Evolutionary conservation across 495 filamentous ascomycete genomes (phyloP).

Genomic region (Immersiella caudata): DNA sequence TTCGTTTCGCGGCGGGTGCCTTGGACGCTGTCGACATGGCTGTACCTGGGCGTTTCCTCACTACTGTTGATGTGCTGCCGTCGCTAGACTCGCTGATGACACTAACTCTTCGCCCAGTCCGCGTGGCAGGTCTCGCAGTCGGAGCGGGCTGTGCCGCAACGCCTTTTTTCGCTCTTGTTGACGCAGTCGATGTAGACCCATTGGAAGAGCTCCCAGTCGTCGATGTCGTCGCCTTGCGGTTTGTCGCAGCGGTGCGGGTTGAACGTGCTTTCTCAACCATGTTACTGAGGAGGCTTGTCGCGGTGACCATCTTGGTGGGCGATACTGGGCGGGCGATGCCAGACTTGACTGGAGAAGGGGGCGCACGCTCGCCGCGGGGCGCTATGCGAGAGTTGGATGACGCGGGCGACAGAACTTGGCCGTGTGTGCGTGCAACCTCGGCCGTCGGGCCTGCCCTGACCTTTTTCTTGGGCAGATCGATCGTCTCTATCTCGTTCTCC

Average conservation of each 20-base stretch:
- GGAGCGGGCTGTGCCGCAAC: slow-evolving; percentile 29
- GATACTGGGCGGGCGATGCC: slow-evolving; percentile 45
- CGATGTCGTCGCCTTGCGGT: slow-evolving; percentile 52
- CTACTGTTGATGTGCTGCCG: slow-evolving; percentile 48
- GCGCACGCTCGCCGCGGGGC: slow-evolving; percentile 35
- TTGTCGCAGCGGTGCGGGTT: slow-evolving; percentile 48
- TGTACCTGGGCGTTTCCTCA: slow-evolving; percentile 49
- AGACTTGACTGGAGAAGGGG: slow-evolving; percentile 42
- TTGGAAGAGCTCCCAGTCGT: slow-evolving; percentile 41
- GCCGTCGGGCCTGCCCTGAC: slow-evolving; percentile 32
- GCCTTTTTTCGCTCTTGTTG: slow-evolving; percentile 40
- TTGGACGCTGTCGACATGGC: slow-evolving; percentile 32
- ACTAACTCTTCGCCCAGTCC: slow-evolving; percentile 51
- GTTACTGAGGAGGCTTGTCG: slow-evolving; percentile 53
- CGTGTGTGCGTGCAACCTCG: slow-evolving; percentile 34
- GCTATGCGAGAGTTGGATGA: slow-evolving; percentile 75
- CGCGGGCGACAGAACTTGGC: slow-evolving; percentile 74
- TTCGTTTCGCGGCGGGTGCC: slow-evolving; percentile 38
- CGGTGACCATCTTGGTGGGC: slow-evolving; percentile 46
- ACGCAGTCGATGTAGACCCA: slow-evolving; percentile 24
- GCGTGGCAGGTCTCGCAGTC: slow-evolving; percentile 39
- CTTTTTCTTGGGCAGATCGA: slow-evolving; percentile 53
- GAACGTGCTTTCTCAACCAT: slow-evolving; percentile 61
- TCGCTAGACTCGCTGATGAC: slow-evolving; percentile 53
- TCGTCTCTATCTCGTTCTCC: slow-evolving; percentile 67